A percentile compares a stretch with the other conserved stretches of the same genome.
Conservation (phyloP, 1,284 basidiomycete species). For the Pseudozyma hubeiensis region DNA sequence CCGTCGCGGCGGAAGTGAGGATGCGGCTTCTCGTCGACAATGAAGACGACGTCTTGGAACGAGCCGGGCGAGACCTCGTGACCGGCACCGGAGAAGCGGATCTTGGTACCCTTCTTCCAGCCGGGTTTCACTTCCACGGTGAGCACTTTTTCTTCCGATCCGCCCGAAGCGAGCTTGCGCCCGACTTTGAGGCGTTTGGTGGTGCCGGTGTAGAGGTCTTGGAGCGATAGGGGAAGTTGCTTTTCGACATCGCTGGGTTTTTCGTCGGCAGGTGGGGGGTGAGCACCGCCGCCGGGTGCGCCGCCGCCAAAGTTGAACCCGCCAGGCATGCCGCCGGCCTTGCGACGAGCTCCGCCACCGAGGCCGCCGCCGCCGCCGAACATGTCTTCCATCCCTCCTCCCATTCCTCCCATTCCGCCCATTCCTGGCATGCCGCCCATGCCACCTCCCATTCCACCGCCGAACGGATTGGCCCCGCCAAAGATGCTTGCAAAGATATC, state of each 20-base stretch:
- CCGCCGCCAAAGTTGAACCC: constrained; percentile 31
- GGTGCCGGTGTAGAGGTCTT: constrained; percentile 89
- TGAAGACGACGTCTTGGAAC: constrained; percentile 66
- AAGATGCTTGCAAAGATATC: constrained; percentile 84
- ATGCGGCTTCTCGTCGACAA: constrained; percentile 67
- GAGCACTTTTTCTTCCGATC: constrained; percentile 87
- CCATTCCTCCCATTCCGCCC: constrained; percentile 61
- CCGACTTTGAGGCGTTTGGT: constrained; percentile 91
- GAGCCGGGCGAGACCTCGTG: constrained; percentile 63
- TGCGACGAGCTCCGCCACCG: constrained; percentile 27
- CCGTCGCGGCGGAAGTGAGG: constrained; percentile 59
- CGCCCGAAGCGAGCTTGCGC: constrained; percentile 78
- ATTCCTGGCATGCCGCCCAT: constrained; percentile 60
- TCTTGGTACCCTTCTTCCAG: constrained; percentile 68
- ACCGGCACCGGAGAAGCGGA: constrained; percentile 64
- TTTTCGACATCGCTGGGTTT: constrained; percentile 78
- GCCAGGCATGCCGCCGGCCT: constrained; percentile 17
- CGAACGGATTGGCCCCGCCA: constrained; percentile 57
- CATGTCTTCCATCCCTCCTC: constrained; percentile 60
- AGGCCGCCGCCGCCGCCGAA: constrained; percentile 53
- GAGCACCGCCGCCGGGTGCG: constrained; percentile 30
- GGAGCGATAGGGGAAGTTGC: constrained; percentile 85
- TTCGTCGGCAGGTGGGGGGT: constrained; percentile 7
- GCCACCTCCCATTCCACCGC: constrained; percentile 52
- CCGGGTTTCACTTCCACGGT: constrained; percentile 66